A percentile compares a stretch with the other conserved stretches of the same genome.
These are phyloP conservation scores for Herpetospermum pedunculosum DNA, from an alignment of 306 rosid species.

Conservation along the genomic window DNA sequence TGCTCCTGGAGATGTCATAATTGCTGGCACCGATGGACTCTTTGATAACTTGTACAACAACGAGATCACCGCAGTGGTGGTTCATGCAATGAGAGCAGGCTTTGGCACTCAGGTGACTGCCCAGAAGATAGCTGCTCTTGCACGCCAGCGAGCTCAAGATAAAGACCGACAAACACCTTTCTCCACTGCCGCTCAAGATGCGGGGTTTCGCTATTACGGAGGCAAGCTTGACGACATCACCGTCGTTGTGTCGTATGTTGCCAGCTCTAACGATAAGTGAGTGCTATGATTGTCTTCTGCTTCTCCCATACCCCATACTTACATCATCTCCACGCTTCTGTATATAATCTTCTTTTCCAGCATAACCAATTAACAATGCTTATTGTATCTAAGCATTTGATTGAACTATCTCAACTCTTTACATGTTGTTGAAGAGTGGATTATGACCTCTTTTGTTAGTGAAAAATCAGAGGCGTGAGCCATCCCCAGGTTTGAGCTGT, in stretches of 20 bases:
- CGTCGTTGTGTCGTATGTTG: slow-evolving; percentile 72
- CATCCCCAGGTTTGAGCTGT: neutral
- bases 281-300: neutral
- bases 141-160: slow-evolving; percentile 87
- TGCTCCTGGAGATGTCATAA: slow-evolving; percentile 69
- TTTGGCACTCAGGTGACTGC: slow-evolving; percentile 82
- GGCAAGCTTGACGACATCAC: slow-evolving; percentile 97
- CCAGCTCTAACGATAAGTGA: neutral
- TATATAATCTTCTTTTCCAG: slow-evolving; percentile 4
- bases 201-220: slow-evolving; percentile 82
- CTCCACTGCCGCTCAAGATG: slow-evolving; percentile 96
- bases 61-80: slow-evolving; percentile 88
- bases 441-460: neutral
- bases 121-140: slow-evolving; percentile 95
- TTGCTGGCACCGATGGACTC: slow-evolving; percentile 91
- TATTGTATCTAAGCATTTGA: neutral
- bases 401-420: neutral
- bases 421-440: neutral
- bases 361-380: neutral
- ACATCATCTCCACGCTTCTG: neutral
- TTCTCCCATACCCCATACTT: no score
- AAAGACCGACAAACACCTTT: slow-evolving; percentile 85
- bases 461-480: neutral
- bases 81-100: slow-evolving; percentile 72
- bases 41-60: slow-evolving; percentile 85